phyloP scores from a whole-genome alignment of 345 rosid genomes.

The Linum tenue region DNA sequence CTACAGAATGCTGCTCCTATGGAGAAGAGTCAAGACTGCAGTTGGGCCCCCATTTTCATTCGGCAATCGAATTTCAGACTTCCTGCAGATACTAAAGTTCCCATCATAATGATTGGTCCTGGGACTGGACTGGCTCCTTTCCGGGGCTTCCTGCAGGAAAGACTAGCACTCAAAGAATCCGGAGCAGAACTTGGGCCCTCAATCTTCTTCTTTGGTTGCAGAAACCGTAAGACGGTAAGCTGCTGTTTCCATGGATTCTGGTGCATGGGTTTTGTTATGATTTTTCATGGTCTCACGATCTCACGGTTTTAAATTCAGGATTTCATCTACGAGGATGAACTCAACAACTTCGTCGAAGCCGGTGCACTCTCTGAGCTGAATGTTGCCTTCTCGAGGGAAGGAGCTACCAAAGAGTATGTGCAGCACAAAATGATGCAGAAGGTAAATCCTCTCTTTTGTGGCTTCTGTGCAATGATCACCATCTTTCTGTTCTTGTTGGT shows the following conservation, averaged over 20 bases:
- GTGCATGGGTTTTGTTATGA: not conserved
- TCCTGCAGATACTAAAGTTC: slow-evolving; percentile 63
- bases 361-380: slow-evolving; percentile 75
- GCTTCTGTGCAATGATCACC: not conserved
- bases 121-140: slow-evolving; percentile 98
- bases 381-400: slow-evolving; percentile 91
- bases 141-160: slow-evolving; percentile 97
- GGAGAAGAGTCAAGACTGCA: slow-evolving; percentile 59
- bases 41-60: slow-evolving; percentile 77
- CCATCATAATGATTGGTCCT: slow-evolving; percentile 92
- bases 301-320: slow-evolving; percentile 32
- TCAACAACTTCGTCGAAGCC: slow-evolving; percentile 48
- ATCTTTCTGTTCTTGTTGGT: not conserved
- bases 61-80: slow-evolving; percentile 92
- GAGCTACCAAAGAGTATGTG: slow-evolving; percentile 83
- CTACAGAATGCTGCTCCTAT: slow-evolving; percentile 55
- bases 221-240: slow-evolving; percentile 69
- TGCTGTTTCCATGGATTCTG: not conserved
- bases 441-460: slow-evolving; percentile 25
- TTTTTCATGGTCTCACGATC: not conserved
- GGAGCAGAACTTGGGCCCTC: slow-evolving; percentile 79
- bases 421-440: slow-evolving; percentile 84
- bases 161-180: slow-evolving; percentile 58
- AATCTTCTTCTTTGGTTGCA: slow-evolving; percentile 84
- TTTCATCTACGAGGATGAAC: slow-evolving; percentile 84